A percentile compares a stretch with the other conserved stretches of the same genome.
phyloP scores from a whole-genome alignment of 1,284 basidiomycete species.

The Puccinia triticina region DNA sequence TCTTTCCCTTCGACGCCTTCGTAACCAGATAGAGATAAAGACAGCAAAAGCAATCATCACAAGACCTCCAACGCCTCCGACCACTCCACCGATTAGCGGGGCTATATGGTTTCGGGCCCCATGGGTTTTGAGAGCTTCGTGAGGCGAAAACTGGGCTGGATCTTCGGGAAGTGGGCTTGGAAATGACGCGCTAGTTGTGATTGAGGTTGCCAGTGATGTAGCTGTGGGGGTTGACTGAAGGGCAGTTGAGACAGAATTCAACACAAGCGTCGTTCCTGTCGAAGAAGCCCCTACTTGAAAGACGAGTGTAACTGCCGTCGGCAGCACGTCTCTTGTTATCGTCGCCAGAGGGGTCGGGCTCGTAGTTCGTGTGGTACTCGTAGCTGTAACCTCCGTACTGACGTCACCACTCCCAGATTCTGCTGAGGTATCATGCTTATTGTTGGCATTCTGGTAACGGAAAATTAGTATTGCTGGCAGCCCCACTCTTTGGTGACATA shows the following conservation, averaged over 20 bases:
- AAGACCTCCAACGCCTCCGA: slow-evolving; percentile 7
- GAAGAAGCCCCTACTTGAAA: neutral
- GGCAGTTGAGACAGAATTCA: neutral
- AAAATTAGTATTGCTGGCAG: neutral
- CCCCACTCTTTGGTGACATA: neutral
- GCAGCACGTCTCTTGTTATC: neutral
- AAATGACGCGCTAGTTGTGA: neutral
- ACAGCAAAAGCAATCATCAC: neutral
- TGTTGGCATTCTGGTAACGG: neutral
- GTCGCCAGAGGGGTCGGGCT: neutral
- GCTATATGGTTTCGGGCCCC: neutral
- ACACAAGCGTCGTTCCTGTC: neutral
- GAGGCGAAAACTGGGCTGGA: neutral
- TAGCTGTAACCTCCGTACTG: neutral
- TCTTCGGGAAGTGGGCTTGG: neutral
- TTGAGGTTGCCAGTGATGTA: neutral
- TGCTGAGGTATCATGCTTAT: slow-evolving; percentile 13
- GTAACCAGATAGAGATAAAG: neutral
- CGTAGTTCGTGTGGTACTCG: neutral
- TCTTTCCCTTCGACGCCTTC: slow-evolving; percentile 20
- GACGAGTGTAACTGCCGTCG: neutral
- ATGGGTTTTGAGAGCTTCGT: neutral
- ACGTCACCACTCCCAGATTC: neutral
- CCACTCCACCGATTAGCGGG: neutral
- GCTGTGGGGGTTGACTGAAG: neutral